A percentile compares a stretch with the other conserved stretches of the same genome.
These are phyloP conservation scores for Aphanomyces astaci DNA, from an alignment of 352 stramenopile species.

Conservation along the genomic window DNA sequence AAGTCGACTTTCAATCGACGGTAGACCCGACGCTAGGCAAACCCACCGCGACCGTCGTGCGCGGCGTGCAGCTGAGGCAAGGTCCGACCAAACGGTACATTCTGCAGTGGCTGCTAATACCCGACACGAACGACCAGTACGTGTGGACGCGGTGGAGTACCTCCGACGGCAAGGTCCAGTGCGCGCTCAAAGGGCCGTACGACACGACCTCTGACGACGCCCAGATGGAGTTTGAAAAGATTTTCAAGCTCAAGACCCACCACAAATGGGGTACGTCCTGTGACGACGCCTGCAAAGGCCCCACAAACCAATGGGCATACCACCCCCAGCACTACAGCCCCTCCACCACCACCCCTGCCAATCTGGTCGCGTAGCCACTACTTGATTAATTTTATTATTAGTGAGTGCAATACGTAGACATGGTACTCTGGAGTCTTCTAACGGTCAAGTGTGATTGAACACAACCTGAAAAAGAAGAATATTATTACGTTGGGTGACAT, in stretches of 20 bases:
- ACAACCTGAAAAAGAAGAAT: neutral
- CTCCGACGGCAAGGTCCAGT: constrained; percentile 11
- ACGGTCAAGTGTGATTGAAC: neutral
- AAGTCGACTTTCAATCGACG: constrained; percentile 16
- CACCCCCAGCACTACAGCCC: neutral
- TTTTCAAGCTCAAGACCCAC: constrained; percentile 20
- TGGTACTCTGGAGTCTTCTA: no score
- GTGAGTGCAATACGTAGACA: no score
- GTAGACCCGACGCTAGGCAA: neutral
- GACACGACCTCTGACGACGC: constrained; percentile 28
- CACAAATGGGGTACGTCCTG: neutral
- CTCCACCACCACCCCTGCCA: neutral
- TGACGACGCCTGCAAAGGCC: neutral
- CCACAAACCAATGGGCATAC: neutral
- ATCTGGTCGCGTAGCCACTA: neutral
- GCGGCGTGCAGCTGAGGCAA: neutral
- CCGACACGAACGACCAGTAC: constrained; percentile 26
- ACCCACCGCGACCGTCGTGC: neutral
- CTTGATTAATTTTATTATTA: no score
- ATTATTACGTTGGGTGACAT: no score
- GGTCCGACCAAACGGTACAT: neutral
- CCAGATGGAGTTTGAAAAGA: constrained; percentile 30
- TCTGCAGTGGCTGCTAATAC: constrained; percentile 3
- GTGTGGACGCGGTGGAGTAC: constrained; percentile 43
- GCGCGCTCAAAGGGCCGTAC: constrained; percentile 36